Conservation (phyloP, 139 green algal species). For the Chlorella sp. region DNA sequence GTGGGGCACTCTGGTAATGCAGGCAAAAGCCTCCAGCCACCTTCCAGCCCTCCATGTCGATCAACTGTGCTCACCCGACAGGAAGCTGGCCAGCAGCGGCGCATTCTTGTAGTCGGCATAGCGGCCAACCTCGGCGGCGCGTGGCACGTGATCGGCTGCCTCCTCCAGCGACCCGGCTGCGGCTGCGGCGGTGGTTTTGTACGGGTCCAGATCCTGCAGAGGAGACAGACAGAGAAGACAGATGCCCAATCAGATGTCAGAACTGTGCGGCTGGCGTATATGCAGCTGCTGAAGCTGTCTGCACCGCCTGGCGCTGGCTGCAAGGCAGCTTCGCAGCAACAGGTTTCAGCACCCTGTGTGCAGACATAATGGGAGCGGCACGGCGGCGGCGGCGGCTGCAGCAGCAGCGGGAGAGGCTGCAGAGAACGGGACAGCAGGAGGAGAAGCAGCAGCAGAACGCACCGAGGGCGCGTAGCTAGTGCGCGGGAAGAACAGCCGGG, state of each 20-base stretch:
- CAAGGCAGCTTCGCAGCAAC: too few species aligned
- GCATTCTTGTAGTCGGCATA: conserved; percentile 50
- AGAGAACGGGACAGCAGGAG: background rate
- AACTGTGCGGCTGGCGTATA: too few species aligned
- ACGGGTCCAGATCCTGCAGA: conserved; percentile 46
- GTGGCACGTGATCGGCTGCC: background rate
- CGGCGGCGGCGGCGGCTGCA: too few species aligned
- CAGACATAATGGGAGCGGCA: too few species aligned
- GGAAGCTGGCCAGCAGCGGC: conserved; percentile 38
- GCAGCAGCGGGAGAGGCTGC: background rate
- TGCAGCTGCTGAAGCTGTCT: too few species aligned
- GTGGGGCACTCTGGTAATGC: background rate
- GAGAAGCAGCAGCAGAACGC: background rate
- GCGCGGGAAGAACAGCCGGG: conserved; percentile 51
- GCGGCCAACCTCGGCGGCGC: background rate
- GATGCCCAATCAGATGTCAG: too few species aligned
- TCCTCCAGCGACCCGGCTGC: background rate
- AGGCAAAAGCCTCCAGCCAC: background rate
- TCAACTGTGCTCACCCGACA: conserved; percentile 6
- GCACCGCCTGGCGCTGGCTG: too few species aligned
- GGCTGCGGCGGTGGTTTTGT: conserved; percentile 3
- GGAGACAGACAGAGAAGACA: too few species aligned
- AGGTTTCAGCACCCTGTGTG: too few species aligned
- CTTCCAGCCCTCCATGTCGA: too few species aligned
- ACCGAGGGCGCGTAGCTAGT: conserved; percentile 37